A percentile compares a stretch with the other conserved stretches of the same genome.
phyloP scores from a whole-genome alignment of 2,329 filamentous ascomycete species.

The Curvularia hawaiiensis region DNA sequence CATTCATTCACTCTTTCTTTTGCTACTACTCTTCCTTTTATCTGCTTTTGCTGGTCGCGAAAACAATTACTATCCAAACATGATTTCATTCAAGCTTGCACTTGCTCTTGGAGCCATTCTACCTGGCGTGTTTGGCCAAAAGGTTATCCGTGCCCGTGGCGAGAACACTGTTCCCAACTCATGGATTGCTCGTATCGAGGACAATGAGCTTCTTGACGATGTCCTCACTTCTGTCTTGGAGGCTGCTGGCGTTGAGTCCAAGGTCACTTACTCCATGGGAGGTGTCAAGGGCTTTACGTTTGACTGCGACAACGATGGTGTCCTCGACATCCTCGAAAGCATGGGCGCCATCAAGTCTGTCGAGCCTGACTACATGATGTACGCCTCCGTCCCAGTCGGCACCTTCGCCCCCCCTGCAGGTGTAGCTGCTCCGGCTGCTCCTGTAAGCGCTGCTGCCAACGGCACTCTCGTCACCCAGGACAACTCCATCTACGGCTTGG shows the following conservation, averaged over 20 bases:
- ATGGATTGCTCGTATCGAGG: not conserved
- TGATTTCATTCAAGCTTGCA: not conserved
- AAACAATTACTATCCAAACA: not conserved
- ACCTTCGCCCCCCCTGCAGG: not conserved
- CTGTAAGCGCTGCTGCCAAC: not conserved
- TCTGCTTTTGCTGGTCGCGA: not conserved
- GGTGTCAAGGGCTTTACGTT: not conserved
- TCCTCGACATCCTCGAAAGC: not conserved
- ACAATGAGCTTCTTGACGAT: not conserved
- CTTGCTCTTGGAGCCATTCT: not conserved
- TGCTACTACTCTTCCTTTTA: not conserved
- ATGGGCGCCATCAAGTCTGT: not conserved
- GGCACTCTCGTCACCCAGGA: not conserved
- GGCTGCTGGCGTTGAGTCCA: not conserved
- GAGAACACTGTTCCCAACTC: not conserved
- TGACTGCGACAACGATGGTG: not conserved
- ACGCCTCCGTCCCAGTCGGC: not conserved
- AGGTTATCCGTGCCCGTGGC: not conserved
- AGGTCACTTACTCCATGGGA: not conserved
- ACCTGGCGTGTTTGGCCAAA: not conserved
- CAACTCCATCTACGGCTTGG: conserved; percentile 42
- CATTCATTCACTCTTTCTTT: not conserved
- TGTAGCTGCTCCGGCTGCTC: not conserved
- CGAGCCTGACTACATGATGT: conserved; percentile 1
- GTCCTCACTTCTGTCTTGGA: not conserved